phyloP scores from a whole-genome alignment of 1,284 basidiomycete genomes.

The Crepidotus sp. region DNA sequence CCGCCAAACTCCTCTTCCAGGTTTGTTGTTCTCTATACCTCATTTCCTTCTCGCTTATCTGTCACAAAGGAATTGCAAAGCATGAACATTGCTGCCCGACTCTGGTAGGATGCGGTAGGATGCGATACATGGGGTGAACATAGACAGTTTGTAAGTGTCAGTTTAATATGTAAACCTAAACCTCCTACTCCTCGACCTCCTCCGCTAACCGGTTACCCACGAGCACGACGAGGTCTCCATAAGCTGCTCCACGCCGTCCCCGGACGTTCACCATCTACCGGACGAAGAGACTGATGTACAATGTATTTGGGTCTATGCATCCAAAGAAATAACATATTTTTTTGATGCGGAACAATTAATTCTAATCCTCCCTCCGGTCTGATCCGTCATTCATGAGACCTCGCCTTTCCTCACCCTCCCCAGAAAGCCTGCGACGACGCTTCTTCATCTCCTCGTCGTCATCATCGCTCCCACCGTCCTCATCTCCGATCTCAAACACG shows the following conservation, averaged over 20 bases:
- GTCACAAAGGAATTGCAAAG: conserved; percentile 69
- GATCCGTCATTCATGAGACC: conserved; percentile 46
- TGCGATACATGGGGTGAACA: too few species aligned
- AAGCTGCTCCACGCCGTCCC: too few species aligned
- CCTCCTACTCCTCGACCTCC: too few species aligned
- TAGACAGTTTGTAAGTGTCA: too few species aligned
- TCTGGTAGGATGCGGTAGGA: too few species aligned
- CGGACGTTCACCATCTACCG: conserved; percentile 77
- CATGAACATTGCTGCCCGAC: conserved; percentile 83
- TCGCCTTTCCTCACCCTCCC: conserved; percentile 48
- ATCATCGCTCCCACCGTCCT: conserved; percentile 60
- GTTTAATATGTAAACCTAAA: too few species aligned
- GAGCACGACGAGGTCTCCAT: too few species aligned
- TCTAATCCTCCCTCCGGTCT: conserved; percentile 8
- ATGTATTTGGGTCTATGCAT: conserved; percentile 20
- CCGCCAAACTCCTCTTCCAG: conserved; percentile 89
- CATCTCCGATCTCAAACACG: conserved; percentile 90
- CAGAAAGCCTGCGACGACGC: conserved; percentile 36
- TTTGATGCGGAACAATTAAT: neutral
- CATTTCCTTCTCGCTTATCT: conserved; percentile 2
- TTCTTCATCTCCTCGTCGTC: conserved; percentile 58
- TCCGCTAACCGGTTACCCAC: too few species aligned
- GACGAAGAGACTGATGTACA: conserved; percentile 34
- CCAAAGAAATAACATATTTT: conserved; percentile 14
- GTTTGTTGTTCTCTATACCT: conserved; percentile 29